Evolutionary conservation across 805 yeast genomes (phyloP).

Genomic region (Hanseniaspora guilliermondii): DNA sequence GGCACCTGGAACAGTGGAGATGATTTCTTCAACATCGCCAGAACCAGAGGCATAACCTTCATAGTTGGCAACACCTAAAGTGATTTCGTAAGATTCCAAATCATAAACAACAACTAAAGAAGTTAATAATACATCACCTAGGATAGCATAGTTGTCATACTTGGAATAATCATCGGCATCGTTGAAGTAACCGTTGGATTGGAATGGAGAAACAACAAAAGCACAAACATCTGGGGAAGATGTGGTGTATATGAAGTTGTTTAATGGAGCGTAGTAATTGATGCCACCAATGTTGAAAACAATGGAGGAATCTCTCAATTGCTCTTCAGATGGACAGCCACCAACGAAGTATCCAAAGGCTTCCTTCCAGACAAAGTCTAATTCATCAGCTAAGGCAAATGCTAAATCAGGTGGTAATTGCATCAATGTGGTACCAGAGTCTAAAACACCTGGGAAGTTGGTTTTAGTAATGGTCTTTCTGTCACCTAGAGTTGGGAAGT

Average conservation of each 20-base stretch:
- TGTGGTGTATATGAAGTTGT: slow-evolving; percentile 23
- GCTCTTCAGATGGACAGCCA: slow-evolving; percentile 29
- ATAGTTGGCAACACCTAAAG: slow-evolving; percentile 34
- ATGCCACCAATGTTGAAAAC: slow-evolving; percentile 47
- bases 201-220: slow-evolving; percentile 29
- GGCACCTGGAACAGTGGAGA: slow-evolving; percentile 40
- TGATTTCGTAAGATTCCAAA: slow-evolving; percentile 34
- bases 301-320: slow-evolving; percentile 18
- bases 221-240: slow-evolving; percentile 31
- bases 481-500: slow-evolving; percentile 18
- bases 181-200: slow-evolving; percentile 16
- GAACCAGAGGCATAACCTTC: slow-evolving; percentile 19
- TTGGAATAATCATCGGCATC: slow-evolving; percentile 2
- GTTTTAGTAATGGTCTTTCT: slow-evolving; percentile 23
- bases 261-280: slow-evolving; percentile 39
- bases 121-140: slow-evolving; percentile 45
- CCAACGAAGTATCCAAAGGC: slow-evolving; percentile 32
- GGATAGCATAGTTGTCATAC: slow-evolving; percentile 29
- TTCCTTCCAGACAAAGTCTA: slow-evolving; percentile 32
- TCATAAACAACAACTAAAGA: slow-evolving; percentile 46
- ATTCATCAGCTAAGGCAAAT: slow-evolving; percentile 25
- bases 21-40: slow-evolving; percentile 36
- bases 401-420: slow-evolving; percentile 34
- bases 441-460: slow-evolving; percentile 32
- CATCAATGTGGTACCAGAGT: slow-evolving; percentile 34